These are phyloP conservation scores for Brassica carinata DNA, from an alignment of 345 rosid species.

Conservation along the genomic window DNA sequence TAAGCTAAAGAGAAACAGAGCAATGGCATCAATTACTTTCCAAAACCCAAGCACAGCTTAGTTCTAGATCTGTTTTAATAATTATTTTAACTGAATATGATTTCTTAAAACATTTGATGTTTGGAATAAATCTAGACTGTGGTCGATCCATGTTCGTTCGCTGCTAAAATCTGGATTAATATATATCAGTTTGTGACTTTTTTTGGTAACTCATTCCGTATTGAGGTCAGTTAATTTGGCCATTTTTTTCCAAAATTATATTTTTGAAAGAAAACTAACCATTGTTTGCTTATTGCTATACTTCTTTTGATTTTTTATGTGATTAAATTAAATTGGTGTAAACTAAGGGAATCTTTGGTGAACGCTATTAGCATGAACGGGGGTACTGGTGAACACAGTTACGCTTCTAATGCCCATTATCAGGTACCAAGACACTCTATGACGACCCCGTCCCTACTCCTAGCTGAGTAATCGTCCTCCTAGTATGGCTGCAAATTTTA, in stretches of 20 bases:
- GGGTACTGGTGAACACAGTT: not conserved
- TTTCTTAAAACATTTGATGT: not conserved
- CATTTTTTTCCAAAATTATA: not conserved
- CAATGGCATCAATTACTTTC: too few relatives aligned
- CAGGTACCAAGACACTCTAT: too few relatives aligned
- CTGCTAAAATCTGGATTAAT: not conserved
- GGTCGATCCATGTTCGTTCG: not conserved
- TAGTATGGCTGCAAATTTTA: too few relatives aligned
- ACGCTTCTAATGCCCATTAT: not conserved
- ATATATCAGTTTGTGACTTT: not conserved
- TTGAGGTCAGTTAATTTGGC: not conserved
- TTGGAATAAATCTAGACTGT: not conserved
- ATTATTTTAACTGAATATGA: not conserved
- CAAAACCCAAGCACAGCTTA: not conserved
- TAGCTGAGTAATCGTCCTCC: too few relatives aligned
- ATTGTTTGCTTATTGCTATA: not conserved
- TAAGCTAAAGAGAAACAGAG: too few relatives aligned
- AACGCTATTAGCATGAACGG: not conserved
- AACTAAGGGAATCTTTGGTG: not conserved
- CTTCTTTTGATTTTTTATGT: not conserved
- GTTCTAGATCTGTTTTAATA: not conserved
- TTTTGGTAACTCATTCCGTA: not conserved
- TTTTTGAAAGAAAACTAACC: not conserved
- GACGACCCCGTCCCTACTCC: too few relatives aligned
- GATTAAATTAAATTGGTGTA: not conserved